Conservation (phyloP, 108 stramenopile species). For the Skeletonema menzelii region DNA sequence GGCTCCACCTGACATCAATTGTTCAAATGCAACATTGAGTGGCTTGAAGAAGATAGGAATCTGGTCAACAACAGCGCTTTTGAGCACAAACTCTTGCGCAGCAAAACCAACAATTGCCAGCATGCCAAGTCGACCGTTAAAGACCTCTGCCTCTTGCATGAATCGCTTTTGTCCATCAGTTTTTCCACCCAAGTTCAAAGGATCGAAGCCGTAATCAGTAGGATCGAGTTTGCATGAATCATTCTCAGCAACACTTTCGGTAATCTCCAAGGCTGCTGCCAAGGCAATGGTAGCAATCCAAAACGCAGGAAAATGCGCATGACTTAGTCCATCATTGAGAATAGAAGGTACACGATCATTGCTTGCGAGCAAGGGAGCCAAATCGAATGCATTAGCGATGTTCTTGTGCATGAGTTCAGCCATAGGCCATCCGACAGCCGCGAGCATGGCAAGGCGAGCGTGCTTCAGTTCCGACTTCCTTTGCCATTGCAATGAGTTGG, state of each 20-base stretch:
- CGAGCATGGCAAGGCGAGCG: constrained; percentile 62
- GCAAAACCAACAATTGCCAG: constrained; percentile 74
- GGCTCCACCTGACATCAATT: not conserved
- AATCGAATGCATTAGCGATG: constrained; percentile 32
- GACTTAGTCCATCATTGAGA: constrained; percentile 71
- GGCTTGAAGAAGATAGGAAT: constrained; percentile 73
- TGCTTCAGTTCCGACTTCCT: constrained; percentile 61
- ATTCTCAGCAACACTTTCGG: constrained; percentile 11
- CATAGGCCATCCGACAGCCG: constrained; percentile 74
- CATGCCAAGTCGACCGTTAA: constrained; percentile 84
- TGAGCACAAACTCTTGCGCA: constrained; percentile 55
- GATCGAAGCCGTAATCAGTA: constrained; percentile 53
- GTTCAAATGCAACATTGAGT: constrained; percentile 21
- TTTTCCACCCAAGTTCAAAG: constrained; percentile 28
- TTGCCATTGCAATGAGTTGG: constrained; percentile 17
- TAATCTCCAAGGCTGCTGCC: constrained; percentile 45
- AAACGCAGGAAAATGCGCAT: constrained; percentile 53
- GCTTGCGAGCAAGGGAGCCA: constrained; percentile 31
- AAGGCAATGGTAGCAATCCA: constrained; percentile 53
- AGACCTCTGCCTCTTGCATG: constrained; percentile 64
- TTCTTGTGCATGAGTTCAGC: constrained; percentile 63
- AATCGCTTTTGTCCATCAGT: constrained; percentile 14
- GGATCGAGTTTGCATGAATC: constrained; percentile 16
- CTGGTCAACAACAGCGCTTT: constrained; percentile 58
- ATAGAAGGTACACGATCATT: constrained; percentile 65